Evolutionary conservation across 1,284 basidiomycete genomes (phyloP), one percentile per base, ranked within the genome.

Genomic region (Caloboletus firmus): DNA sequence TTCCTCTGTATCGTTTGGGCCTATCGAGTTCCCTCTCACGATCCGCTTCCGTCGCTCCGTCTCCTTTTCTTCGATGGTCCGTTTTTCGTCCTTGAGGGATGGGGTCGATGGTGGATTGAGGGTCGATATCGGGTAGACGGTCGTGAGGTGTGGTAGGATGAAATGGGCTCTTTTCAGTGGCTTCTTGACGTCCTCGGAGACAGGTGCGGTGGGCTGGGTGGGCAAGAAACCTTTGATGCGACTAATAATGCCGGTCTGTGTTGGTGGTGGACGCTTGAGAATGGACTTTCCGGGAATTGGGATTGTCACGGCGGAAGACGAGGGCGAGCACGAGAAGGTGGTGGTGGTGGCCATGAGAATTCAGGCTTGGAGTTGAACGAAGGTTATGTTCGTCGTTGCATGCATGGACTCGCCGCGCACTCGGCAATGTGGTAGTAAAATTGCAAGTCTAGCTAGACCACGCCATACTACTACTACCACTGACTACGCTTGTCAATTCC

Each of bases 141-240:
- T 91, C 32, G 83, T 84, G 64, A 94, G 82, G 63, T 87, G 82
- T 0, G 90, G 91, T 3, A 95, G 75, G 59, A 93, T 89, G 66
- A 93, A 95, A 62, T 94, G 90, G 0, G 91, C 91, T 49, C 90
- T 77, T 67, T 90, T 93, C 56, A 95, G 79, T 7, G 90, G 82
- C 62, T 75, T 79, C 31, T 54, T 54, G 49, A 74, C 62, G 64
- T 76, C 76, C 32, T 74, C 74, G n/a, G 67, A 24, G 40, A 34
- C 8, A 2, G 52, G 49, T 7, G 59, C 9, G 10, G 66, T 41
- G 13, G 69, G 59, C 37, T 70, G 69, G 0, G 63, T 62, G 5
- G 70, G 70, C 13, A 69, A 37, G 58, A 72, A 68, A 4, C 65
- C 67, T 42, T 83, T 84, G 66, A 89, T 79, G 54, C 86, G 82